These are phyloP conservation scores for Nectriaceae sp. DNA, from an alignment of 2,329 filamentous ascomycete species.

Conservation along the genomic window DNA sequence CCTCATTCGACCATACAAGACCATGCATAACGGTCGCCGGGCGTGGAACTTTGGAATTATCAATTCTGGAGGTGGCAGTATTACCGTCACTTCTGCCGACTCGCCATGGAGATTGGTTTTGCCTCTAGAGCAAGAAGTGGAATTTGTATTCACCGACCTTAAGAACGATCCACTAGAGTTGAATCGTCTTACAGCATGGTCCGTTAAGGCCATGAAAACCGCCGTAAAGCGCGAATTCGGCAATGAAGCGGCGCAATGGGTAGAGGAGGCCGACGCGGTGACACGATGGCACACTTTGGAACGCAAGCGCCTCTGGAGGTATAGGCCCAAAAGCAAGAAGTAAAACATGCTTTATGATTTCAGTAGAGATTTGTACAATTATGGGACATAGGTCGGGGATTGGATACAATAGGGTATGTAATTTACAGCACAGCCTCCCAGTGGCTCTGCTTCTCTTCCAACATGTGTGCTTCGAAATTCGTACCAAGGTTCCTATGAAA, in stretches of 20 bases:
- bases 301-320: conserved; percentile 25
- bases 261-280: conserved; percentile 23
- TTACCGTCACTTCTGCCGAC: conserved; percentile 34
- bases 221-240: conserved; percentile 20
- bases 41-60: conserved; percentile 38
- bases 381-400: too few relatives aligned
- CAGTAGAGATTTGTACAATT: too few relatives aligned
- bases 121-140: conserved; percentile 32
- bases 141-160: conserved; percentile 35
- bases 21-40: conserved; percentile 25
- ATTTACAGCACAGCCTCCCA: too few relatives aligned
- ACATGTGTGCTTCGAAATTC: too few relatives aligned
- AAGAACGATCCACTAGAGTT: conserved; percentile 32
- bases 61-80: conserved; percentile 36
- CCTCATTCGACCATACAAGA: conserved; percentile 32
- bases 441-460: too few relatives aligned
- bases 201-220: conserved; percentile 21
- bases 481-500: too few relatives aligned
- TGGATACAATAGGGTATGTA: too few relatives aligned
- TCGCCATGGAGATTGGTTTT: conserved; percentile 34
- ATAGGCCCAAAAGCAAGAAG: too few relatives aligned
- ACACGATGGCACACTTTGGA: conserved; percentile 26
- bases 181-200: conserved; percentile 28
- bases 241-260: conserved; percentile 32
- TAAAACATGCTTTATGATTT: too few relatives aligned